Base-by-base conservation (phyloP, 805 yeast species). In the Kuraishia floccosa region DNA sequence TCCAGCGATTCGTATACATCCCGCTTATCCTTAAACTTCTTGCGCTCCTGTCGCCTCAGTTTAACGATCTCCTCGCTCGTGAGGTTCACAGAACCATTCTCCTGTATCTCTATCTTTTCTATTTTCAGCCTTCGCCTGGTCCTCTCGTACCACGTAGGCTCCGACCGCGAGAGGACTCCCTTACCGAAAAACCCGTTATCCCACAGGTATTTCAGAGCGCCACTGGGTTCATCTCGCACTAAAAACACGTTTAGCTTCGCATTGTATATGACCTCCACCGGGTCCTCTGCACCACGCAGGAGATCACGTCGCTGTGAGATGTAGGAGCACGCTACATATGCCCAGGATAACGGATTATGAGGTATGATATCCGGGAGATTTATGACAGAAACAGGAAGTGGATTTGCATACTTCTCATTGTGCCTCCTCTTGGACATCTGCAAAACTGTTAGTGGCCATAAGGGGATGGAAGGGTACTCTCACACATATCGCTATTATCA, bases 121-220 rank as follows among this genome's bases (percentile, higher is more conserved):
- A 70, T 45, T 10, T 68, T 65, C 17, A 81, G 54, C 25, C 84
- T 52, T 28, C 75, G 60, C 20, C 57, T 53, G 1, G 84, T 73
- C 32, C 96, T 63, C n/a, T 59, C 61, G 27, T 49, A 53, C 96
- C 97, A 91, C 0, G 95, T 72, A 0, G 98, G 95, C 47, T 91
- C 96, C 35, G 94, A 80, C 39, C 98, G 63, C 22, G 95, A 82
- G 27, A 86, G 57, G 3, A 72, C 69, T 2, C 97, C 98, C 46
- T 89, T 91, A 5, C 98, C 98, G 48, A 85, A 91, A 47, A 86
- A 91, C 1, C 98, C 98, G 41, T 67, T 67, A 12, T 62, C 54
- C 97, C 97, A 91, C 2, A 91, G 55, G 24, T 53, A 52, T 14
- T 44, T 40, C 72, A 78, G 76, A n/a, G n/a, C n/a, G n/a, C n/a